Base-by-base conservation (phyloP, 148 eudicot species). In the Chenopodium formosanum region DNA sequence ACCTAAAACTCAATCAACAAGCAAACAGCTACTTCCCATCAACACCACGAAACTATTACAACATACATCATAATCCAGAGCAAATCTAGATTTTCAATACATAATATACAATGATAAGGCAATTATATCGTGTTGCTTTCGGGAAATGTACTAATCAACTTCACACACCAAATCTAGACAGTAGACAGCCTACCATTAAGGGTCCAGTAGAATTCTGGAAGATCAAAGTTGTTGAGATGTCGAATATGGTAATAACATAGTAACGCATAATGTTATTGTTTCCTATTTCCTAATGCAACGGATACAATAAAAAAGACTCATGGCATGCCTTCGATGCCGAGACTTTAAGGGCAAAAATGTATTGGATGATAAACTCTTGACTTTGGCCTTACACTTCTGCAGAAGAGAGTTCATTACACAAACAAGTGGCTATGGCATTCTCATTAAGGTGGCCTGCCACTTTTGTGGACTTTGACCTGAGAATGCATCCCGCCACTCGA, bases 381-480 rank as follows among this genome's bases (percentile, higher is more conserved):
- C 75, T 80, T 82, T 83, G 83, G 78, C 82, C 85, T 82, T 79
- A 82, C 82, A 88, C 89, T 86, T 88, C 81, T 85, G 88, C 84
- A 88, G 83, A 82, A 84, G 80, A 87, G 78, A 86, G 80, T 86
- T 84, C 84, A 81, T 78, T 89, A 91, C 93, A 92, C 83, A 90
- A 86, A 75, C 70, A 84, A 76, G 86, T 47, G 82, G 91, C 81
- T 44, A 53, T 87, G 77, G 90, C 94, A 88, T 80, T 84, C 86
- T 78, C 82, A 86, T 77, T 82, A 73, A 48, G 14, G 83, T 63
- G 96, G 97, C 98, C 98, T 85, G 98, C 89, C 97, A 93, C 96
- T 91, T 86, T 77, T 88, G 92, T 89, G 77, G 93, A 91, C 97
- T 93, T 93, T 79, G 97, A 92, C 97, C 95, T 80, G 78, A 81